Evolutionary conservation across 2,329 filamentous ascomycete species (phyloP).

Genomic region (Aspergillus eucalypticola): DNA sequence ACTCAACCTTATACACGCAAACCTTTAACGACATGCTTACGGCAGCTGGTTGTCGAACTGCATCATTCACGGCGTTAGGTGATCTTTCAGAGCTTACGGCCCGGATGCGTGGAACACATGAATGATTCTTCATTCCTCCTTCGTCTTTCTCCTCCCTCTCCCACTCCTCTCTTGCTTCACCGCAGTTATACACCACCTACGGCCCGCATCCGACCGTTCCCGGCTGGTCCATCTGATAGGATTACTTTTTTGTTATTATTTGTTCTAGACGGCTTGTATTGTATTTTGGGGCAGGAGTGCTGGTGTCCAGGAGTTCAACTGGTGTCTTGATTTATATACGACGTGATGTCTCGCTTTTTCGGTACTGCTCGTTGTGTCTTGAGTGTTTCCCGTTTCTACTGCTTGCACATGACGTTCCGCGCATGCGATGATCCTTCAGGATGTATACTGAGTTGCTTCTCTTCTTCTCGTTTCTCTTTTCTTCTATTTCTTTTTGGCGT

Average conservation of each 20-base stretch:
- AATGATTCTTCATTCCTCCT: slow-evolving; percentile 13
- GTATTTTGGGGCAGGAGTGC: slow-evolving; percentile 7
- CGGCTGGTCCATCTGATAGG: slow-evolving; percentile 17
- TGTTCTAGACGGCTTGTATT: slow-evolving; percentile 8
- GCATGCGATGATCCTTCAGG: slow-evolving; percentile 19
- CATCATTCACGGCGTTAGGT: slow-evolving; percentile 37
- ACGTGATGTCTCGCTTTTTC: neutral
- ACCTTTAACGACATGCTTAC: neutral
- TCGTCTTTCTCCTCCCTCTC: slow-evolving; percentile 11
- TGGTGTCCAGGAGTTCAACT: neutral
- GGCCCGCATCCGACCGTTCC: slow-evolving; percentile 15
- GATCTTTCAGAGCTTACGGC: slow-evolving; percentile 32
- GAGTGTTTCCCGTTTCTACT: neutral
- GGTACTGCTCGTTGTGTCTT: neutral
- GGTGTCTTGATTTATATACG: neutral
- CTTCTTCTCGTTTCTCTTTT: too few species aligned
- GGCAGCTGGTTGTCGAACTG: slow-evolving; percentile 22
- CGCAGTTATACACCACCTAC: slow-evolving; percentile 8
- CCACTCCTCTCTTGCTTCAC: slow-evolving; percentile 3
- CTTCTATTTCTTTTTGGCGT: neutral
- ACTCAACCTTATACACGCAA: slow-evolving; percentile 3
- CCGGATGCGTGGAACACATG: slow-evolving; percentile 32
- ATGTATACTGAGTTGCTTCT: slow-evolving; percentile 16
- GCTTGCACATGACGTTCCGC: neutral
- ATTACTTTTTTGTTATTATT: neutral